Evolutionary conservation across 805 yeast genomes (phyloP), one percentile per base, ranked within the genome.

Genomic region (Kuraishia hungarica): DNA sequence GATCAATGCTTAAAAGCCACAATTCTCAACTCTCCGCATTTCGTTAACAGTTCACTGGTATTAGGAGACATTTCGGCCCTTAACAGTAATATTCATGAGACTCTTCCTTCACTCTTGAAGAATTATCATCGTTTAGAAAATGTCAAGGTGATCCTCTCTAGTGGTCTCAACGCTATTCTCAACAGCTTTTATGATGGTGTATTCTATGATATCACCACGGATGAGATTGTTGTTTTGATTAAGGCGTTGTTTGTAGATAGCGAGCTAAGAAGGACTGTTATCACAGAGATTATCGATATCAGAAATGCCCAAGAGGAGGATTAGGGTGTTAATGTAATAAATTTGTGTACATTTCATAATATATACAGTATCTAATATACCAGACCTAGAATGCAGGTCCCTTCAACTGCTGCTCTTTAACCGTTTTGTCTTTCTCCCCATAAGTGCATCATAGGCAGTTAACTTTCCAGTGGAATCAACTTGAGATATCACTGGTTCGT

Each of bases 141-240:
- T 57, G 55, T 69, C 1, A 58, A 58, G 39, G 26, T 62, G 17
- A 54, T 72, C 5, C 53, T 72, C 50, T 57, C 59, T 2, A 59
- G 61, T 10, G 79, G 74, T 58, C 68, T 81, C 60, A 73, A 68
- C 47, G 76, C 72, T 48, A 81, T 80, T 50, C 70, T 80, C 67
- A 78, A 72, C 19, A 60, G 69, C 52, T 81, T 81, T 59, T 79
- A 78, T 64, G 77, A 78, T 58, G 84, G 83, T 4, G 78, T 74
- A 43, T 72, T 78, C 51, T 80, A 69, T 58, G 82, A 78, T 55
- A 67, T 78, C 48, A 70, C 71, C 23, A 79, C 84, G 0, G 65
- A 67, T 13, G 86, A 81, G 59, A 62, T 81, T 55, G 66, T 74
- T 7, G 54, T 61, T 11, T 61, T 80, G 54, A 66, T 81, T 4